phyloP scores from a whole-genome alignment of 106 monocot species.

The Allium cepa region DNA sequence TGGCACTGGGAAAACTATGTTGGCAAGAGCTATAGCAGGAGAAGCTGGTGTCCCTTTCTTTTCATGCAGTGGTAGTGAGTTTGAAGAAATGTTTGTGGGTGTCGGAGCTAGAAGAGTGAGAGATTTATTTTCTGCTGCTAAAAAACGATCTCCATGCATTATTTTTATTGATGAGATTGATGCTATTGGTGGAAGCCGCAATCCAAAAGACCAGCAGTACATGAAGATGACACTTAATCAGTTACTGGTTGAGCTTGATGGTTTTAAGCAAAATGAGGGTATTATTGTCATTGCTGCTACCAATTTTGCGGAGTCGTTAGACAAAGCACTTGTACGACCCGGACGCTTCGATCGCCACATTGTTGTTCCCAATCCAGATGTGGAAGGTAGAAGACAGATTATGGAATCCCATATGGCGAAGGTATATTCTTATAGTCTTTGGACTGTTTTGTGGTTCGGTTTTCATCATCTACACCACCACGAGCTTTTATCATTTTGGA shows the following conservation, averaged over 20 bases:
- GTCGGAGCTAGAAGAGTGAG: constrained; percentile 93
- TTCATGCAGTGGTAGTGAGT: constrained; percentile 98
- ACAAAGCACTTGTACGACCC: constrained; percentile 92
- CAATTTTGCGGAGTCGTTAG: constrained; percentile 94
- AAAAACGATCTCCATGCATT: constrained; percentile 95
- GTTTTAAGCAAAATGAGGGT: constrained; percentile 99
- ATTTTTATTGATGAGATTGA: constrained; percentile 99
- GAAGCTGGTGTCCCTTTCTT: constrained; percentile 99
- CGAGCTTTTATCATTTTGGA: too few species aligned
- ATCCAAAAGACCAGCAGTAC: constrained; percentile 99
- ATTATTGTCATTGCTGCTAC: constrained; percentile 99
- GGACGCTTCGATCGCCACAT: constrained; percentile 98
- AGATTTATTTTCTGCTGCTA: constrained; percentile 89
- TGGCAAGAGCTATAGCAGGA: constrained; percentile 96
- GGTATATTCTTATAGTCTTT: constrained; percentile 22
- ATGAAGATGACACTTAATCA: constrained; percentile 99
- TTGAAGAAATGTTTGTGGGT: constrained; percentile 99
- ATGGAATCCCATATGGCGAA: constrained; percentile 96
- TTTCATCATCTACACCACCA: too few species aligned
- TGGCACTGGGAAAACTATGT: constrained; percentile 99
- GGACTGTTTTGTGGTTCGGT: too few species aligned
- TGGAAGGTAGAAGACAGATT: constrained; percentile 91
- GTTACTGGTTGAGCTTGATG: constrained; percentile 94
- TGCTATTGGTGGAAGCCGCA: constrained; percentile 98
- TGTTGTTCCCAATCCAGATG: constrained; percentile 98